Evolutionary conservation across 2,329 filamentous ascomycete species (phyloP).

Genomic region (Colletotrichum horii): DNA sequence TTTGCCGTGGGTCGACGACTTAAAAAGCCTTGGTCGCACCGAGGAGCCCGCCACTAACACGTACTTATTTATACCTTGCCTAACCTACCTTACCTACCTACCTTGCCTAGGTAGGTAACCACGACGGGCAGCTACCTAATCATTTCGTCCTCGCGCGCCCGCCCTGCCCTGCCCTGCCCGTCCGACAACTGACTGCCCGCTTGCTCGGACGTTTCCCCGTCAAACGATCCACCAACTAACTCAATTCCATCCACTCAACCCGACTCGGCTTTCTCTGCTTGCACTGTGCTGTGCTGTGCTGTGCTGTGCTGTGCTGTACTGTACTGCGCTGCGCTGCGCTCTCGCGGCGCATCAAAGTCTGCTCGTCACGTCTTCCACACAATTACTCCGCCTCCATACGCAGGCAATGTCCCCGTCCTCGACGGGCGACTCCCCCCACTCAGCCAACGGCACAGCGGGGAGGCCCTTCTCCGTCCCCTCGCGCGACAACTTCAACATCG

Average conservation of each 20-base stretch:
- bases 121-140: background rate
- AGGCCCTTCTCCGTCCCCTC: conserved; percentile 50
- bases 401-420: conserved; percentile 58
- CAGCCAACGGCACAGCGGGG: conserved; percentile 41
- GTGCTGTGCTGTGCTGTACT: background rate
- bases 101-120: no score
- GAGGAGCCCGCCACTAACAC: background rate
- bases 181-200: background rate
- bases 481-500: conserved; percentile 54
- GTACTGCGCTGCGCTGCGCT: conserved; percentile 3
- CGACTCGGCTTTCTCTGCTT: background rate
- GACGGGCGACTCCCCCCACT: conserved; percentile 57
- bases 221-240: background rate
- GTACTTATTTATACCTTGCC: background rate
- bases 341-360: conserved; percentile 13
- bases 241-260: background rate
- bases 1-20: background rate
- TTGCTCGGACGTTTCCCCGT: background rate
- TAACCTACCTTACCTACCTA: no score
- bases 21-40: background rate
- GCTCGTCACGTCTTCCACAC: conserved; percentile 25
- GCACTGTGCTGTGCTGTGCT: conserved; percentile 1
- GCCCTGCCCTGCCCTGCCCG: background rate
- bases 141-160: background rate
- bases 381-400: conserved; percentile 26